Evolutionary conservation across 225 moss, liverwort and hornwort species (phyloP), one percentile per base, ranked within the genome.

Genomic region (Lunularia cruciata): DNA sequence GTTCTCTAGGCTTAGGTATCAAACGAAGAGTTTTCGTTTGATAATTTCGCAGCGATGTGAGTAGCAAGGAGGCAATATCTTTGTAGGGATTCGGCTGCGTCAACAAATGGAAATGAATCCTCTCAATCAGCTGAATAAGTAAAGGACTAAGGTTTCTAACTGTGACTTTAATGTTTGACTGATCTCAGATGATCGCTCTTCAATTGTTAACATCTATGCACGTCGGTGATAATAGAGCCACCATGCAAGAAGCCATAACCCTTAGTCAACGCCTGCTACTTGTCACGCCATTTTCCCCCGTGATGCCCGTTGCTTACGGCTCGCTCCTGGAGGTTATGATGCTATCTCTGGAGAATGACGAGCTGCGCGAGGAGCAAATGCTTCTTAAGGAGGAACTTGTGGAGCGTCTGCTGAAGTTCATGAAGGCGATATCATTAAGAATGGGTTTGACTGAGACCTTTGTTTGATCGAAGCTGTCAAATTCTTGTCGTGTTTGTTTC

Each of bases 201-300:
- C 81, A 81, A 54, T 85, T 78, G 84, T 66, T 70, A 59, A 63
- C 84, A 30, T 55, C 78, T n/a, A n/a, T 81, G 42, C 77, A 73
- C 28, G n/a, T 81, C 34, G 57, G 69, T 23, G 62, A 72, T 10
- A 26, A 3, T 10, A 28, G 73, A 33, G 51, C 69, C n/a, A 61
- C 68, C 12, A 20, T 78, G 38, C 69, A 81, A 39, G 81, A 85
- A 60, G 76, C 73, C 1, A 16, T 75, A 10, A 60, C 60, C 1
- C 70, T 72, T 18, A 18, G 81, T 31, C 84, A 81, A 33, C 78
- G 65, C 47, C 55, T 85, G 39, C 57, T 76, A 27, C 72, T 65
- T 61, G 32, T 78, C 30, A 78, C 75, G 23, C 84, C 81, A 14
- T 59, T 78, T 23, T 73, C 81, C 20, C 75, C 76, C 19, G 72